These are phyloP conservation scores for Aegilops longissima DNA, from an alignment of 176 grass and related monocot genomes.

Conservation along the genomic window DNA sequence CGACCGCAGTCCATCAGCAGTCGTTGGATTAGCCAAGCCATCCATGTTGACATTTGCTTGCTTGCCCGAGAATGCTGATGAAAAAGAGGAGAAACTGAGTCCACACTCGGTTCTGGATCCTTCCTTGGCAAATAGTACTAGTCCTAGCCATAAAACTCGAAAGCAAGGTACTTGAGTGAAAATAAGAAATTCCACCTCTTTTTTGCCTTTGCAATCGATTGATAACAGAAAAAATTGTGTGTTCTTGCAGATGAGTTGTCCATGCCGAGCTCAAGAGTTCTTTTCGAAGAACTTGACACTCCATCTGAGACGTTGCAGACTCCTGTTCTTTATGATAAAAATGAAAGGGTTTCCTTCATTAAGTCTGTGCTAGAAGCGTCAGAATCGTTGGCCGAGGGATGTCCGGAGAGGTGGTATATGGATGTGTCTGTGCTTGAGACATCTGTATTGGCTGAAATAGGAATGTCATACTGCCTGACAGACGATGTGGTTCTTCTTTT, in stretches of 20 bases:
- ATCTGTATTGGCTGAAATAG: slow-evolving; percentile 82
- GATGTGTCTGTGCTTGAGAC: slow-evolving; percentile 50
- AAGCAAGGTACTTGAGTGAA: slow-evolving; percentile 54
- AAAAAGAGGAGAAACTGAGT: slow-evolving; percentile 55
- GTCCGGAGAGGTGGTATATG: slow-evolving; percentile 57
- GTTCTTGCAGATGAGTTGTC: slow-evolving; percentile 60
- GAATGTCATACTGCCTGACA: slow-evolving; percentile 54
- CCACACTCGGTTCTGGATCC: slow-evolving; percentile 55
- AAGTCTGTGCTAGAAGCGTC: slow-evolving; percentile 58
- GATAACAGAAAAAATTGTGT: slow-evolving; percentile 21
- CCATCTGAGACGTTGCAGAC: slow-evolving; percentile 22
- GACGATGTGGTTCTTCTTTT: slow-evolving; percentile 75
- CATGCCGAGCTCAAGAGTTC: slow-evolving; percentile 45
- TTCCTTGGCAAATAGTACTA: slow-evolving; percentile 36
- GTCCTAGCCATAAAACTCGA: slow-evolving; percentile 36
- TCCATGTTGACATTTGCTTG: slow-evolving; percentile 37
- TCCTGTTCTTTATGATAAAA: slow-evolving; percentile 45
- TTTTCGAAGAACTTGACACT: slow-evolving; percentile 53
- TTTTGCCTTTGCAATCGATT: neutral
- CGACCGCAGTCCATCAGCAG: slow-evolving; percentile 35
- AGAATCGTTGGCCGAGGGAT: slow-evolving; percentile 28
- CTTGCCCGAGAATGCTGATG: slow-evolving; percentile 39
- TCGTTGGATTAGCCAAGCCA: slow-evolving; percentile 41
- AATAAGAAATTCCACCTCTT: neutral
- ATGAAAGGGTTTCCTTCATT: slow-evolving; percentile 52